phyloP scores from a whole-genome alignment of 202 grass and related monocot species.

The Hordeum pubiflorum region DNA sequence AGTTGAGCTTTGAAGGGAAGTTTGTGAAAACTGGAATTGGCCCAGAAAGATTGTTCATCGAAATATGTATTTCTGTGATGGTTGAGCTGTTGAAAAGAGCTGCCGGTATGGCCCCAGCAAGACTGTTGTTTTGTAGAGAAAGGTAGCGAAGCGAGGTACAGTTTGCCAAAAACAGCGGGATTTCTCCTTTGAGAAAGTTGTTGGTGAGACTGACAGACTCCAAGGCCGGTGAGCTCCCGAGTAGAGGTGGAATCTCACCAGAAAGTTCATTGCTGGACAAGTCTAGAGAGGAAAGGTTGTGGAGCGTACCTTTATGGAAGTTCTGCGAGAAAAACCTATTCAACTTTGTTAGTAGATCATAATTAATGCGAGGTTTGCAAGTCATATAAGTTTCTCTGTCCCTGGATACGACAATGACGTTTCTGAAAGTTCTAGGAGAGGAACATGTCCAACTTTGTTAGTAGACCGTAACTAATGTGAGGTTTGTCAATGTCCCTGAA shows the following conservation, averaged over 20 bases:
- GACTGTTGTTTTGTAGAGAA: neutral
- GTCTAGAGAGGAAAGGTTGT: neutral
- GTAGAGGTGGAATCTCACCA: neutral
- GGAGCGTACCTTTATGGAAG: neutral
- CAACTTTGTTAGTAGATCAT: too few species aligned
- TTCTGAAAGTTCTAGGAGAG: neutral
- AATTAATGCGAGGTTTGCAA: neutral
- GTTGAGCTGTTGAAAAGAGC: neutral
- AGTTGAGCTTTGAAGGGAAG: neutral
- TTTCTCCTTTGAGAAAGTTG: constrained; percentile 3
- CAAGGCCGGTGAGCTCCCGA: constrained; percentile 8
- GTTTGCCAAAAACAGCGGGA: neutral
- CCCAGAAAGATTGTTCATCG: neutral
- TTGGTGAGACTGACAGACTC: neutral
- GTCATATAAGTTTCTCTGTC: neutral
- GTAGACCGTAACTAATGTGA: neutral
- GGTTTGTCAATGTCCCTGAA: neutral
- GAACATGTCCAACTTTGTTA: neutral
- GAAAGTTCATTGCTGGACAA: neutral
- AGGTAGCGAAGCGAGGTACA: neutral
- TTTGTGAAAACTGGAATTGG: neutral
- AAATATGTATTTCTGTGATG: constrained; percentile 3
- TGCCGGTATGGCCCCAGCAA: constrained; percentile 13
- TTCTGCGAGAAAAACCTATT: too few species aligned
- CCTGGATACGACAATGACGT: neutral